phyloP scores from a whole-genome alignment of 192 early-diverging fungal genomes.

The Linnemannia schmuckeri region DNA sequence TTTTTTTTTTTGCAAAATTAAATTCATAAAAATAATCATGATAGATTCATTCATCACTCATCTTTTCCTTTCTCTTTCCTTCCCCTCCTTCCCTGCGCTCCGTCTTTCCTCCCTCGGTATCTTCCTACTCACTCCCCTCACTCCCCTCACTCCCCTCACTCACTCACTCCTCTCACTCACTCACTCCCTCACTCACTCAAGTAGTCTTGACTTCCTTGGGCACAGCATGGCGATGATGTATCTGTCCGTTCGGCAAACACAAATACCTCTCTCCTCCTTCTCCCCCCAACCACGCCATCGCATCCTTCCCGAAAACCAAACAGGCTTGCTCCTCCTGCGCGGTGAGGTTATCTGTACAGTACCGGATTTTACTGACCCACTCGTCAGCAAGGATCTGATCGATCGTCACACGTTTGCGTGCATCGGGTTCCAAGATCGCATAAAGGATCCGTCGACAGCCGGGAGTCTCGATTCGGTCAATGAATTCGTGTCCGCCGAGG shows the following conservation, averaged over 20 bases:
- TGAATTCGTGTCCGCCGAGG: conserved; percentile 73
- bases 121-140: too few species aligned
- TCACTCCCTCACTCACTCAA: neutral
- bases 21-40: too few species aligned
- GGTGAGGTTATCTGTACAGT: conserved; percentile 58
- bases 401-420: conserved; percentile 76
- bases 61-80: too few species aligned
- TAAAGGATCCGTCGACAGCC: conserved; percentile 79
- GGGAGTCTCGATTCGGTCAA: conserved; percentile 75
- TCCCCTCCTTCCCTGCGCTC: too few species aligned
- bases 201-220: conserved; percentile 27
- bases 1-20: too few species aligned
- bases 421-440: conserved; percentile 84
- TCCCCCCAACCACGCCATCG: neutral
- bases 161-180: too few species aligned
- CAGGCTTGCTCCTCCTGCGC: conserved; percentile 28
- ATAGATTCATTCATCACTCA: too few species aligned
- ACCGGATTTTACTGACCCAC: conserved; percentile 76
- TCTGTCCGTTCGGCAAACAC: neutral
- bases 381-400: conserved; percentile 78
- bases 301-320: neutral
- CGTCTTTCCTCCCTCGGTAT: too few species aligned
- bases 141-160: too few species aligned
- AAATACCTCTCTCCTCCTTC: conserved; percentile 17
- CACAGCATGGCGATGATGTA: conserved; percentile 32